These are phyloP conservation scores for Draba incana DNA, from an alignment of 345 rosid species.

Conservation along the genomic window DNA sequence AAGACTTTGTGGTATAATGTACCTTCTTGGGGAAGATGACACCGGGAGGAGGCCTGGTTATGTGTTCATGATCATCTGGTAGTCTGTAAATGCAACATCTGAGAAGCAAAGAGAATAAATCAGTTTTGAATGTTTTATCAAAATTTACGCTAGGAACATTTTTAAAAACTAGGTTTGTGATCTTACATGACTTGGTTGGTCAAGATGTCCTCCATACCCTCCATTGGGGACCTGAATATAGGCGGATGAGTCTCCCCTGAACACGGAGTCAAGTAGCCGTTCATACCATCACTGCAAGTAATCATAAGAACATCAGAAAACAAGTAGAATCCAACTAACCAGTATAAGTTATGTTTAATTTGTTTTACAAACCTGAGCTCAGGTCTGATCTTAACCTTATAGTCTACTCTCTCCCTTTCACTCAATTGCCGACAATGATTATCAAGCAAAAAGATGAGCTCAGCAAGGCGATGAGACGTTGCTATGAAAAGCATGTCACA, in stretches of 20 bases:
- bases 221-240: slow-evolving; percentile 81
- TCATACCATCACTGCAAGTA: slow-evolving; percentile 98
- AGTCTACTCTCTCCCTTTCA: slow-evolving; percentile 52
- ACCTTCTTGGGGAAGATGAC: slow-evolving; percentile 87
- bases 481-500: slow-evolving; percentile 87
- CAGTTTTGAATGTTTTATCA: slow-evolving; percentile 9
- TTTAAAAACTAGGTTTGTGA: slow-evolving; percentile 12
- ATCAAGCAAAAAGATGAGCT: slow-evolving; percentile 78
- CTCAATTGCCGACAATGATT: slow-evolving; percentile 66
- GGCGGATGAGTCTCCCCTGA: slow-evolving; percentile 90
- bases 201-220: slow-evolving; percentile 88
- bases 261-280: slow-evolving; percentile 89
- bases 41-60: slow-evolving; percentile 77
- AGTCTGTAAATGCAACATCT: slow-evolving; percentile 86
- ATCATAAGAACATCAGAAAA: slow-evolving; percentile 49
- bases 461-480: slow-evolving; percentile 84
- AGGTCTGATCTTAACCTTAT: slow-evolving; percentile 68
- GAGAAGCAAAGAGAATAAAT: slow-evolving; percentile 34
- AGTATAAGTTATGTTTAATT: neutral
- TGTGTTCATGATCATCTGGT: slow-evolving; percentile 81
- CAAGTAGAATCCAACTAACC: neutral
- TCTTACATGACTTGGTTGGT: slow-evolving; percentile 92
- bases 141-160: neutral
- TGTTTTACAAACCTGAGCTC: slow-evolving; percentile 68
- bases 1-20: slow-evolving; percentile 11